Evolutionary conservation across 345 rosid genomes (phyloP).

Genomic region (Citrus cavaleriei): DNA sequence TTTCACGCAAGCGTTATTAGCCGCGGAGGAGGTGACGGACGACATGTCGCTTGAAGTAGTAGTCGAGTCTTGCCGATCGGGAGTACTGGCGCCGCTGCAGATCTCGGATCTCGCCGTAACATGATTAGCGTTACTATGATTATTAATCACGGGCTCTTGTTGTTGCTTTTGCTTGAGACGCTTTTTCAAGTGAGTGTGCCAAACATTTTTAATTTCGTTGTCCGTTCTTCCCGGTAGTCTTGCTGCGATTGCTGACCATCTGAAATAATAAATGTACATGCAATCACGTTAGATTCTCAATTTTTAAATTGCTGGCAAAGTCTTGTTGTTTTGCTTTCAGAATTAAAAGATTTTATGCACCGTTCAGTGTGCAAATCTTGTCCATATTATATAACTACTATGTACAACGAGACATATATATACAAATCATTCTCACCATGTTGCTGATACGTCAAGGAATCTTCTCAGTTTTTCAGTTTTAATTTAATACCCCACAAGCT

Average conservation of each 20-base stretch:
- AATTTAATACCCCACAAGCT: too few species aligned
- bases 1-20: conserved; percentile 11
- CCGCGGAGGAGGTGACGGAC: conserved; percentile 14
- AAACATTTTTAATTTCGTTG: conserved; percentile 81
- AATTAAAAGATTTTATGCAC: conserved; percentile 11
- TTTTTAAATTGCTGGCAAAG: neutral
- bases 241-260: conserved; percentile 91
- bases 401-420: neutral
- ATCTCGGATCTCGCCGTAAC: conserved; percentile 1
- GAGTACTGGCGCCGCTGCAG: too few species aligned
- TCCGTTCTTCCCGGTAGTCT: conserved; percentile 77
- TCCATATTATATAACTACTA: neutral
- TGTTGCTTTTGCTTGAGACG: conserved; percentile 32
- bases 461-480: conserved; percentile 5
- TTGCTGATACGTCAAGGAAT: conserved; percentile 12
- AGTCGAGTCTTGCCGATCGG: too few species aligned
- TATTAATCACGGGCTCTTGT: conserved; percentile 1
- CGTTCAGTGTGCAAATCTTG: conserved; percentile 13
- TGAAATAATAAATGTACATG: conserved; percentile 8
- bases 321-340: conserved; percentile 6
- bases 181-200: conserved; percentile 84
- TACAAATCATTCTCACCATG: neutral
- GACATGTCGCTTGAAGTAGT: conserved; percentile 26
- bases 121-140: neutral
- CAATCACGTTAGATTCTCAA: neutral